These are phyloP conservation scores for Aspergillus quadricinctus DNA, from an alignment of 2,329 filamentous ascomycete species.

Conservation along the genomic window DNA sequence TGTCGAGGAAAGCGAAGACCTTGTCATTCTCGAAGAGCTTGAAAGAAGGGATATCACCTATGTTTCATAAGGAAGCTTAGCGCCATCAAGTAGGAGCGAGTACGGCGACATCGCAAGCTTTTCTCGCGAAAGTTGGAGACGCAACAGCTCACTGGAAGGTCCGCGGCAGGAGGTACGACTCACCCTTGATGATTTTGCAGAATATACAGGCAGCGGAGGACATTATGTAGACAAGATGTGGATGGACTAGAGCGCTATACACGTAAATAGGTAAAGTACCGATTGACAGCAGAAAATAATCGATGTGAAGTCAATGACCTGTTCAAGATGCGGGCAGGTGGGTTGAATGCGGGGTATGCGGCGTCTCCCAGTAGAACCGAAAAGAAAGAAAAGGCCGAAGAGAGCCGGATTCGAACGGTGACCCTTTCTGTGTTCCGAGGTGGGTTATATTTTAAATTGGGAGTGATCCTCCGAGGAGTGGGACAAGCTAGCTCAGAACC, in stretches of 20 bases:
- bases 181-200: constrained; percentile 96
- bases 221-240: constrained; percentile 15
- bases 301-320: constrained; percentile 8
- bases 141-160: background rate
- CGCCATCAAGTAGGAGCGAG: background rate
- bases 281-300: background rate
- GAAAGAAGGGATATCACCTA: constrained; percentile 92
- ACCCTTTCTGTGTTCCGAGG: background rate
- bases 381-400: constrained; percentile 6
- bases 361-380: constrained; percentile 6
- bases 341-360: constrained; percentile 8
- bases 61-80: constrained; percentile 10
- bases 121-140: background rate
- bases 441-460: constrained; percentile 9
- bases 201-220: constrained; percentile 73
- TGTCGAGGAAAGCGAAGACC: constrained; percentile 92
- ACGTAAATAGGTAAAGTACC: background rate
- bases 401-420: constrained; percentile 27
- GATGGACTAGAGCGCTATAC: background rate
- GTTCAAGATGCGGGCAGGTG: constrained; percentile 12
- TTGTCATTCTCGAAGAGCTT: constrained; percentile 95
- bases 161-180: background rate
- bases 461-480: constrained; percentile 50
- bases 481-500: constrained; percentile 67
- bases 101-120: constrained; percentile 2